phyloP scores from a whole-genome alignment of 208 protist species.

The Phytomonas francai region DNA sequence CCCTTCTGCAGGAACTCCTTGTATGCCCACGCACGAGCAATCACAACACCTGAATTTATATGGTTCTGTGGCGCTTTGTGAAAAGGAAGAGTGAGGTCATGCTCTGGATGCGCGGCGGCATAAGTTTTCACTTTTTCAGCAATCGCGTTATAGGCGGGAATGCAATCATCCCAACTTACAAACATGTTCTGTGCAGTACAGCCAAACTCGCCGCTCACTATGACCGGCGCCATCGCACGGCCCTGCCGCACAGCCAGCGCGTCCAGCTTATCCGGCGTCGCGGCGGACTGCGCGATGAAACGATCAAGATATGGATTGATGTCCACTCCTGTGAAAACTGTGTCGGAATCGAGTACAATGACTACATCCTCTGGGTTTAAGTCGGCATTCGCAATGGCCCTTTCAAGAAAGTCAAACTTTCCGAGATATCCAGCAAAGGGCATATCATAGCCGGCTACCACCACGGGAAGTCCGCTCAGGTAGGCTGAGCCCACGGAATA shows the following conservation, averaged over 20 bases:
- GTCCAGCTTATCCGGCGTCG: too few species aligned
- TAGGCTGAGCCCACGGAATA: too few species aligned
- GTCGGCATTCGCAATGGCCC: background rate
- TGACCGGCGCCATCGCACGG: background rate
- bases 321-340: too few species aligned
- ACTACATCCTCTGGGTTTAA: background rate
- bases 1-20: background rate
- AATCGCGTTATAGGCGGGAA: background rate
- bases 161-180: background rate
- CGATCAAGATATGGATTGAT: too few species aligned
- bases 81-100: too few species aligned
- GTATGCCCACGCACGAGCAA: background rate
- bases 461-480: too few species aligned
- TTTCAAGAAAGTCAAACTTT: background rate
- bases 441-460: too few species aligned
- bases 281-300: too few species aligned
- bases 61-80: background rate
- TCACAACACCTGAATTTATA: background rate
- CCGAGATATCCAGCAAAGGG: background rate
- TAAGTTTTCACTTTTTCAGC: background rate
- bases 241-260: too few species aligned
- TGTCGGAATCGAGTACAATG: background rate
- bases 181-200: background rate
- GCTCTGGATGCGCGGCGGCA: background rate
- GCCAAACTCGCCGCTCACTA: too few species aligned